These are phyloP conservation scores for Blastocystis sp. DNA, from an alignment of 352 stramenopile genomes.

Conservation along the genomic window DNA sequence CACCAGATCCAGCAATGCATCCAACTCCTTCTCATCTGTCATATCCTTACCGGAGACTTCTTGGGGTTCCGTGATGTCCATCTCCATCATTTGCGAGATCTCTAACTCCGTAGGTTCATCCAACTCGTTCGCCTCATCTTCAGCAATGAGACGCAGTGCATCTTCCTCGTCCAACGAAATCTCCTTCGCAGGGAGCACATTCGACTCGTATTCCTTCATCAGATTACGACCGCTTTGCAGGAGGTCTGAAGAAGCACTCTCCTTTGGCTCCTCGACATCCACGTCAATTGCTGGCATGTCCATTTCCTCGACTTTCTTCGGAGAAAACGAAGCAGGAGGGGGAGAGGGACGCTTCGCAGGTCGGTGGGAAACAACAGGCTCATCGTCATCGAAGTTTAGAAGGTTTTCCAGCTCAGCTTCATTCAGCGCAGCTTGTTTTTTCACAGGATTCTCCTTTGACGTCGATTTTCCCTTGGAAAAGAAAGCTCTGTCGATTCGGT, in stretches of 20 bases:
- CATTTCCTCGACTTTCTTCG: not conserved
- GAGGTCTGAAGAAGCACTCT: too few relatives aligned
- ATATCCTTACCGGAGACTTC: not conserved
- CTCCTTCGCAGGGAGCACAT: not conserved
- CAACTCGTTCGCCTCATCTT: not conserved
- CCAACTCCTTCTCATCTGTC: not conserved
- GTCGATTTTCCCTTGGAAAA: not conserved
- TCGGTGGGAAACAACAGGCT: not conserved
- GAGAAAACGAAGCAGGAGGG: not conserved
- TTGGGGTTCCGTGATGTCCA: not conserved
- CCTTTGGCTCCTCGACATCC: not conserved
- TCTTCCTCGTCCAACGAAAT: constrained; percentile 28
- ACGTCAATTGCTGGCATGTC: not conserved
- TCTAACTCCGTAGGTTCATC: not conserved
- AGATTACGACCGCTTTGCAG: not conserved
- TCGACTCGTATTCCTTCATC: constrained; percentile 30
- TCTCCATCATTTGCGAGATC: not conserved
- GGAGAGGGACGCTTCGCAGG: not conserved
- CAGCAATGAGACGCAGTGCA: not conserved
- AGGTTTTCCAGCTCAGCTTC: not conserved
- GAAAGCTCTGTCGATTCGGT: constrained; percentile 29
- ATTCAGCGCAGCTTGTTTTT: constrained; percentile 1
- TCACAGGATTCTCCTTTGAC: not conserved
- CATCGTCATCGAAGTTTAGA: constrained; percentile 32
- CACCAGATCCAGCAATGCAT: not conserved